Conservation (phyloP, 768 basidiomycete genomes). For the Hygrophorus pudorinus region DNA sequence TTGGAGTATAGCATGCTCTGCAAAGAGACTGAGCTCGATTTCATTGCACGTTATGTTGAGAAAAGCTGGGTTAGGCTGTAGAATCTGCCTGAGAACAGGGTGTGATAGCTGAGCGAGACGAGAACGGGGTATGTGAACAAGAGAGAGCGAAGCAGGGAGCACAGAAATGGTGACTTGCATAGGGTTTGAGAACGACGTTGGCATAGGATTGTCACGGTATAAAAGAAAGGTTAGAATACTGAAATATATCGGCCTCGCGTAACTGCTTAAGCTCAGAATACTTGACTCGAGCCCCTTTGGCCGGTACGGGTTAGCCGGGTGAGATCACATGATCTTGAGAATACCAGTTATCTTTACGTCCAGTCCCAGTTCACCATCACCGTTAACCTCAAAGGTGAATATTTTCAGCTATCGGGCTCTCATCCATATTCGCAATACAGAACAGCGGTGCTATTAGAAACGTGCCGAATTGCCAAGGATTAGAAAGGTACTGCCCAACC, state of each 20-base stretch:
- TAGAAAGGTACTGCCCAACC: too few species aligned
- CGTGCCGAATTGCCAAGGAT: too few species aligned
- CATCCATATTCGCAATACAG: too few species aligned
- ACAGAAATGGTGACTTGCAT: slow-evolving; percentile 56
- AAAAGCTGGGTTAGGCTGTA: slow-evolving; percentile 56
- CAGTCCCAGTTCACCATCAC: too few species aligned
- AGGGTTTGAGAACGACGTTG: slow-evolving; percentile 5
- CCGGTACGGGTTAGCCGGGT: too few species aligned
- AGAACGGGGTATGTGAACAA: slow-evolving; percentile 68
- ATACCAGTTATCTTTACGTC: too few species aligned
- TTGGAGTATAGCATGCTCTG: slow-evolving; percentile 42
- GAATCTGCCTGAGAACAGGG: slow-evolving; percentile 58
- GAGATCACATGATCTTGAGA: too few species aligned
- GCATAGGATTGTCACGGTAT: too few species aligned
- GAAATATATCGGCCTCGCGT: not conserved
- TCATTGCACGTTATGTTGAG: slow-evolving; percentile 72
- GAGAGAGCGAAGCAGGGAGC: slow-evolving; percentile 60
- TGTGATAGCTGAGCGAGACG: slow-evolving; percentile 49
- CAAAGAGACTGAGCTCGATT: slow-evolving; percentile 69
- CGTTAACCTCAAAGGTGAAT: too few species aligned
- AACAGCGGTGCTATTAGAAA: too few species aligned
- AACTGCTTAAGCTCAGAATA: not conserved
- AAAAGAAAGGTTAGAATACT: not conserved
- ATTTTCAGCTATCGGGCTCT: too few species aligned
- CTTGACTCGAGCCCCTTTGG: too few species aligned